phyloP scores from a whole-genome alignment of 306 rosid genomes.

The Clitoria ternatea region DNA sequence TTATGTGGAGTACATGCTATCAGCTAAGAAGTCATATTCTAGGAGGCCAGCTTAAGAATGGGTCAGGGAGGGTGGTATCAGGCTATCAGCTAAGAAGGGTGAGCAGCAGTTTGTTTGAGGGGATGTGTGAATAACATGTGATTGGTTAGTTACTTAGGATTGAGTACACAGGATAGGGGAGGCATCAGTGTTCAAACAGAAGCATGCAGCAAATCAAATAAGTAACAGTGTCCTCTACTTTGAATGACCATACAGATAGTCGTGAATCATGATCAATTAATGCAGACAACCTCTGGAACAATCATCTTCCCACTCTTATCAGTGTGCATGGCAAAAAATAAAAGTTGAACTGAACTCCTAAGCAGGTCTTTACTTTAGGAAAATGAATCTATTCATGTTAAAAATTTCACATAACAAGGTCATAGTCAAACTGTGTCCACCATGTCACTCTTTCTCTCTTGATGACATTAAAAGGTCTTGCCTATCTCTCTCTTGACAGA shows the following conservation, averaged over 20 bases:
- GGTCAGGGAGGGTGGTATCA: too few relatives aligned
- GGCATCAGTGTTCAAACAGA: too few relatives aligned
- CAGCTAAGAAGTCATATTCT: too few relatives aligned
- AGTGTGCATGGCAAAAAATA: background rate
- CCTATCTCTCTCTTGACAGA: background rate
- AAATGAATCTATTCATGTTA: background rate
- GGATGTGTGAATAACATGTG: too few relatives aligned
- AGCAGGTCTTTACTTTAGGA: background rate
- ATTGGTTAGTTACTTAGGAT: too few relatives aligned
- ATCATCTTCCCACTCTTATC: background rate
- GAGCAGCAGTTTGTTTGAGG: too few relatives aligned
- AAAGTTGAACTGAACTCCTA: background rate
- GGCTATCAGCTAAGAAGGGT: too few relatives aligned
- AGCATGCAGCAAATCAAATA: background rate
- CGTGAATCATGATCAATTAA: background rate
- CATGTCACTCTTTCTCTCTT: background rate
- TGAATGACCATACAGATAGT: background rate
- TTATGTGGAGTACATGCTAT: too few relatives aligned
- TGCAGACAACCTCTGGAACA: background rate
- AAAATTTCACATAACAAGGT: background rate
- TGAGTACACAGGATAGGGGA: too few relatives aligned
- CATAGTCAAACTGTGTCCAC: background rate
- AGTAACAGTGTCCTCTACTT: background rate
- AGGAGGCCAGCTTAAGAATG: too few relatives aligned
- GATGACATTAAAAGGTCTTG: background rate